phyloP scores from a whole-genome alignment of 2,329 filamentous ascomycete genomes.

The Cladorrhinum sp. region DNA sequence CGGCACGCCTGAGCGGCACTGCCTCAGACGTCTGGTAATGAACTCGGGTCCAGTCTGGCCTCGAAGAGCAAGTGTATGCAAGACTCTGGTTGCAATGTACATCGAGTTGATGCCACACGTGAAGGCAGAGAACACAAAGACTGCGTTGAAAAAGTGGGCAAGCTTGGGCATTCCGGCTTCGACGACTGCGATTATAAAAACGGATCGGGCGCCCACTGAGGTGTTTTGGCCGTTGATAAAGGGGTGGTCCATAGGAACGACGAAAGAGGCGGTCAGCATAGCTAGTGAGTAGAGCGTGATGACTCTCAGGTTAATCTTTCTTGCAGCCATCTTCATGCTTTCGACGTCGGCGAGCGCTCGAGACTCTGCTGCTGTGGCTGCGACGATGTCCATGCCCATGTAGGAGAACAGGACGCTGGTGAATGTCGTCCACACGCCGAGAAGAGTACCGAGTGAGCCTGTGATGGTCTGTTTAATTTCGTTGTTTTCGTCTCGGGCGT shows the following conservation, averaged over 20 bases:
- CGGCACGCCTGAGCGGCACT: slow-evolving; percentile 38
- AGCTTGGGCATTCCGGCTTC: slow-evolving; percentile 36
- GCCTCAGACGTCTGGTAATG: slow-evolving; percentile 37
- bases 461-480: slow-evolving; percentile 30
- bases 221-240: slow-evolving; percentile 40
- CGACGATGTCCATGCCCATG: slow-evolving; percentile 40
- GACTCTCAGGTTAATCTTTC: slow-evolving; percentile 39
- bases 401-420: slow-evolving; percentile 39
- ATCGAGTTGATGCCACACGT: slow-evolving; percentile 39
- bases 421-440: slow-evolving; percentile 39
- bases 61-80: slow-evolving; percentile 38
- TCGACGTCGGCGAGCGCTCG: slow-evolving; percentile 35
- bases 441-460: slow-evolving; percentile 36
- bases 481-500: slow-evolving; percentile 32
- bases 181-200: slow-evolving; percentile 39
- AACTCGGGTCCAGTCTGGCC: slow-evolving; percentile 40
- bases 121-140: slow-evolving; percentile 38
- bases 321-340: slow-evolving; percentile 40
- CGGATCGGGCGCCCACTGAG: slow-evolving; percentile 33
- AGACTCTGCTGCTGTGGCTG: slow-evolving; percentile 38
- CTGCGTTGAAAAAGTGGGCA: slow-evolving; percentile 39
- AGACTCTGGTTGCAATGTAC: slow-evolving; percentile 37
- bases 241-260: slow-evolving; percentile 37
- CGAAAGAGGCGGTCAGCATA: slow-evolving; percentile 31
- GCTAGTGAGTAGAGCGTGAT: slow-evolving; percentile 30